phyloP scores from a whole-genome alignment of 441 rosid species.

The Adansonia rubrostipa region DNA sequence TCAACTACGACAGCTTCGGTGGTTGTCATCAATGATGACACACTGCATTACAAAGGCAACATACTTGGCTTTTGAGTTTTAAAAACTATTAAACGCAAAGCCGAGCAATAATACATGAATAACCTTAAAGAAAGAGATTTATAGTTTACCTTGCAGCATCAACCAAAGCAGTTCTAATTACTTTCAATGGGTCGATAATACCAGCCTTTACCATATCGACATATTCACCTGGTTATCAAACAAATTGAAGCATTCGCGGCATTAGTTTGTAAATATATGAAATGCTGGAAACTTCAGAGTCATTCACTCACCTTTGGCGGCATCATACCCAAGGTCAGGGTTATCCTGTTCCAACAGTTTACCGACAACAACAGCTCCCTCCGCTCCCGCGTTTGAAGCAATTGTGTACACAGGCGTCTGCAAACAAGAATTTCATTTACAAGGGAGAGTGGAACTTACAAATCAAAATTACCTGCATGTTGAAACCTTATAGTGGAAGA shows the following conservation, averaged over 20 bases:
- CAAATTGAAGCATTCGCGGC: not conserved
- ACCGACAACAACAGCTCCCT: conserved; percentile 91
- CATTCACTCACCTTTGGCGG: conserved; percentile 65
- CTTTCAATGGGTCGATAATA: conserved; percentile 84
- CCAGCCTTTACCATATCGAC: conserved; percentile 94
- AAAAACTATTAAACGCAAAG: too few species aligned
- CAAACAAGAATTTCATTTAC: not conserved
- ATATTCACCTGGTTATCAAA: conserved; percentile 57
- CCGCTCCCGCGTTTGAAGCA: conserved; percentile 82
- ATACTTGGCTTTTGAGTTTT: not conserved
- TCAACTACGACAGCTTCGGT: conserved; percentile 80
- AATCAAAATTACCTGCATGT: not conserved
- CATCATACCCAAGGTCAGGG: conserved; percentile 83
- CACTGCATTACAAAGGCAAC: conserved; percentile 43
- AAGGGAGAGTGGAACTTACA: not conserved
- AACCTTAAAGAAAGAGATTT: not conserved
- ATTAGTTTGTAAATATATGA: not conserved
- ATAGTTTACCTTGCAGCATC: conserved; percentile 81
- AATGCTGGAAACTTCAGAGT: not conserved
- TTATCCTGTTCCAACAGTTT: conserved; percentile 86
- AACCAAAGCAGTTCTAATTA: conserved; percentile 84
- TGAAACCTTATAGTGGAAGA: not conserved
- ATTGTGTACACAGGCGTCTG: conserved; percentile 78
- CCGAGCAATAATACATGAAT: too few species aligned
- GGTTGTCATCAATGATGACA: conserved; percentile 84